A percentile compares a stretch with the other conserved stretches of the same genome.
Evolutionary conservation across 2,329 filamentous ascomycete genomes (phyloP).

Genomic region (Xylaria sp.): DNA sequence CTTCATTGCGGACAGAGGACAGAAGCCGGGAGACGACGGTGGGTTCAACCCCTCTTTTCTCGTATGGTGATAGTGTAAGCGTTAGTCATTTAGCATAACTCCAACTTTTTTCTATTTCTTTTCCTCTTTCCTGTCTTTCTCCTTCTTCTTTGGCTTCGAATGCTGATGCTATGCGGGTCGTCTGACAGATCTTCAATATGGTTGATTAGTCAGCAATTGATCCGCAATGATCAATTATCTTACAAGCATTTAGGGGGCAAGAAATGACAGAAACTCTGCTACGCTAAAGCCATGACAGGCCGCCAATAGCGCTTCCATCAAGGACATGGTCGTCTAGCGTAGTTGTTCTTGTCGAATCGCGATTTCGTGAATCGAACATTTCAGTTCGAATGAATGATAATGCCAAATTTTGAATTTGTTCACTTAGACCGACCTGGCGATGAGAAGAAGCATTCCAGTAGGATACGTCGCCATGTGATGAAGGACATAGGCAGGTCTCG

Average conservation of each 20-base stretch:
- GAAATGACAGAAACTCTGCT: no score
- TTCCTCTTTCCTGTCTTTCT: no score
- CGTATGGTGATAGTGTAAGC: neutral
- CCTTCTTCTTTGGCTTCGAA: no score
- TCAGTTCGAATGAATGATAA: conserved; percentile 15
- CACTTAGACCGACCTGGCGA: conserved; percentile 44
- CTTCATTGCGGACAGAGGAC: no score
- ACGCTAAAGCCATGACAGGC: neutral
- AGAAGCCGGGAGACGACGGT: no score
- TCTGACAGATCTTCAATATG: neutral
- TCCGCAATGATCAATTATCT: neutral
- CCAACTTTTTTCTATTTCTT: no score
- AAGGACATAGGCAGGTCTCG: conserved; percentile 48
- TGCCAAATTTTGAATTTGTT: conserved; percentile 48
- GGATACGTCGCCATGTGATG: conserved; percentile 49
- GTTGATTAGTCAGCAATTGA: neutral
- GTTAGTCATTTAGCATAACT: no score
- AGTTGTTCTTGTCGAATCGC: neutral
- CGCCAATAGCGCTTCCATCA: neutral
- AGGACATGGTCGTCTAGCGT: neutral
- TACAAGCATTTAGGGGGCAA: no score
- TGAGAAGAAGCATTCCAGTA: conserved; percentile 46
- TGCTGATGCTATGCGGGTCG: no score
- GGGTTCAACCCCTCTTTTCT: neutral
- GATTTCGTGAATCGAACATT: neutral